Evolutionary conservation across 2,329 filamentous ascomycete genomes (phyloP).

Genomic region (Aspergillus quadrilineatus): DNA sequence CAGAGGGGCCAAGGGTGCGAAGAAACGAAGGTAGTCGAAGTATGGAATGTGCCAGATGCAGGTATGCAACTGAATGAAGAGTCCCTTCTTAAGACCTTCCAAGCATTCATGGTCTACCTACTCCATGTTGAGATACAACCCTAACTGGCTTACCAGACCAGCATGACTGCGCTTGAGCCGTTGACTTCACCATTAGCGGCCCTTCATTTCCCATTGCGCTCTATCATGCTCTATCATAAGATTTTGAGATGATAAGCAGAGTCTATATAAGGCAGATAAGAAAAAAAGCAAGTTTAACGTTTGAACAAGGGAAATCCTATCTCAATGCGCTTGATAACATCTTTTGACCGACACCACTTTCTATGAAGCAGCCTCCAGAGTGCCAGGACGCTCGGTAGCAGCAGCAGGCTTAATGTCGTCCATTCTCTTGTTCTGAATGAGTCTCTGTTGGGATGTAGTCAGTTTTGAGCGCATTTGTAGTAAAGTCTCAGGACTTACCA

Average conservation of each 20-base stretch:
- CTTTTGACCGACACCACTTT: conserved; percentile 1
- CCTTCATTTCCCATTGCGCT: not conserved
- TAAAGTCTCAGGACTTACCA: conserved; percentile 60
- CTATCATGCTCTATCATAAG: not conserved
- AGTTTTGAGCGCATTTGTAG: conserved; percentile 9
- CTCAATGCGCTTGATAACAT: conserved; percentile 15
- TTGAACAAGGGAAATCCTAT: conserved; percentile 16
- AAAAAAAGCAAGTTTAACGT: not conserved
- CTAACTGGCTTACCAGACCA: not conserved
- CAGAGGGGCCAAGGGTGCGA: conserved; percentile 13
- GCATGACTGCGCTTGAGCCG: conserved; percentile 1
- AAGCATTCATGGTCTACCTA: not conserved
- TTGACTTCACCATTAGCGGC: not conserved
- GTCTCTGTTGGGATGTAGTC: conserved; percentile 29
- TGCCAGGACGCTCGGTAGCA: conserved; percentile 43
- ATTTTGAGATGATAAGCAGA: conserved; percentile 3
- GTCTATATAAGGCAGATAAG: not conserved
- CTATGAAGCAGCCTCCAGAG: conserved; percentile 36
- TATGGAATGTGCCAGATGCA: not conserved
- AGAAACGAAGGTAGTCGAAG: conserved; percentile 17
- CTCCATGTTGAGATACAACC: not conserved
- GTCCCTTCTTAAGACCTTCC: not conserved
- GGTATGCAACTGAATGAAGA: not conserved
- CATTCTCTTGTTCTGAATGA: conserved; percentile 45
- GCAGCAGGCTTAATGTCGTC: conserved; percentile 42